Base-by-base conservation (phyloP, 2,329 filamentous ascomycete species). In the Berkeleyomyces rouxiae region DNA sequence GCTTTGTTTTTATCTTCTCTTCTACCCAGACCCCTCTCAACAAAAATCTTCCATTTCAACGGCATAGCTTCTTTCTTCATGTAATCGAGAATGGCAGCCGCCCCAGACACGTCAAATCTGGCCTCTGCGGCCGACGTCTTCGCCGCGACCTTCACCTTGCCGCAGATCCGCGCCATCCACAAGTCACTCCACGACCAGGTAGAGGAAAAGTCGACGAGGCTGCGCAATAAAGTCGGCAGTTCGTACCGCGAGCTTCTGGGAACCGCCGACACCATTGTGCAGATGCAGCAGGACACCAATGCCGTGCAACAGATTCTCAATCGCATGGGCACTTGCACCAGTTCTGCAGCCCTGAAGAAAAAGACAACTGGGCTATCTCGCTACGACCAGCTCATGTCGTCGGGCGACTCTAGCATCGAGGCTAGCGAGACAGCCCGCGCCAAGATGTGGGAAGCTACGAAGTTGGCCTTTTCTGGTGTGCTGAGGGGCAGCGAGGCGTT, bases 211-310 rank as follows among this genome's bases (percentile, higher is more conserved):
- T 78, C 81, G 42, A 76, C 75, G 59, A 82, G 82, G 40, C 76
- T 86, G 69, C 82, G 83, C 67, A 83, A 79, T 16, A 80, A 84
- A 70, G 83, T 86, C 65, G 83, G 83, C 67, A 78, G 76, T 64
- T 84, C 81, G 69, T 97, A 97, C 74, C 87, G 92, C 67, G 89
- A 93, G 69, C 83, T 97, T 7, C 83, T 97, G 36, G 88, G 88
- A 61, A 96, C 92, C 0, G 92, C 92, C 62, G 91, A 96, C 74
- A 85, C 85, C n/a, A 97, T 97, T 67, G 87, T 96, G 62, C 81
- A 85, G 65, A 96, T 97, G 89, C 87, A 89, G 67, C 74, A 74
- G 46, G 84, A 92, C 70, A 92, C 93, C 75, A 81, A 85, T 65
- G 75, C 78, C 10, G 86, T 90, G 13, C 90, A 96, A 72, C 76